Percentiles rank a stretch among this genome's conserved stretches.
Evolutionary conservation across 495 filamentous ascomycete species (phyloP).

Genomic region (Xanthoparmelia taractica): DNA sequence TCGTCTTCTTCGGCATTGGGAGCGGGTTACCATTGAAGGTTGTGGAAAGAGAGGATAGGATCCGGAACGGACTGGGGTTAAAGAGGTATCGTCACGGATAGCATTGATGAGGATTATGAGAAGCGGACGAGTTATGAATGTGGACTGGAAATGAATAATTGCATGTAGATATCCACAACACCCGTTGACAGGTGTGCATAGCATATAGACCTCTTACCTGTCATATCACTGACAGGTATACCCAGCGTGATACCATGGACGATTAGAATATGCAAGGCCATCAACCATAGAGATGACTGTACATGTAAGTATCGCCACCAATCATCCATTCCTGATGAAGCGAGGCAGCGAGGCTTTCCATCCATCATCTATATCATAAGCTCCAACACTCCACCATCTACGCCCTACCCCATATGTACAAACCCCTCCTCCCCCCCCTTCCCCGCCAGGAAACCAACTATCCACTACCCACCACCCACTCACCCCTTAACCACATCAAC

Average conservation of each 20-base stretch:
- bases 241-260: background rate
- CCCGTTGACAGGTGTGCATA: background rate
- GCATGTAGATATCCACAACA: background rate
- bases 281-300: background rate
- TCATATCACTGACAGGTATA: background rate
- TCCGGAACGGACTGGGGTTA: constrained; percentile 41
- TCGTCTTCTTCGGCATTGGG: constrained; percentile 72
- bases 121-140: background rate
- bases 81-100: constrained; percentile 25
- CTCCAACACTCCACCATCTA: background rate
- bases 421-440: constrained; percentile 16
- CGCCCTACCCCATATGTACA: background rate
- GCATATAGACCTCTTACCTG: background rate
- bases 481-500: constrained; percentile 20
- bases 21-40: constrained; percentile 55
- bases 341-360: too few relatives aligned
- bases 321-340: background rate
- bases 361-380: too few relatives aligned
- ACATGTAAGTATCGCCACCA: too few relatives aligned
- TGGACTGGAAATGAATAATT: background rate
- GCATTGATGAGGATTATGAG: background rate
- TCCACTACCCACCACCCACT: constrained; percentile 20
- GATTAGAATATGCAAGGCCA: too few relatives aligned
- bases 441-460: too few relatives aligned
- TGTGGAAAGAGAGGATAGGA: constrained; percentile 54